phyloP scores from a whole-genome alignment of 73 alveolate genomes.

The Paramecium tetraurelia region DNA sequence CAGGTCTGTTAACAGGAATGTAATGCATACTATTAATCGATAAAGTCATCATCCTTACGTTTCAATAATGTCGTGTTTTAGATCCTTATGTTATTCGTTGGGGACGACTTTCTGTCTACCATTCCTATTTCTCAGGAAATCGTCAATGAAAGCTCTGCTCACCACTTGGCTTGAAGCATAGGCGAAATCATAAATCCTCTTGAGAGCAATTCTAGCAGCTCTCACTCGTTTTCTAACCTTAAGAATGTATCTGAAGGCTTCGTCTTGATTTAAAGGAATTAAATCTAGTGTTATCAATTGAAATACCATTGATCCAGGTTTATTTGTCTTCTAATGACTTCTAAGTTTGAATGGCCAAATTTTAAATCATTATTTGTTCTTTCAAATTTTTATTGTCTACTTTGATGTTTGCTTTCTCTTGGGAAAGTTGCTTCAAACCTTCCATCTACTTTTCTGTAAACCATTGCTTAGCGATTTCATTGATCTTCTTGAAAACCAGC shows the following conservation, averaged over 20 bases:
- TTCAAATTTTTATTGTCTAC: background rate
- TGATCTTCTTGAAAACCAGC: background rate
- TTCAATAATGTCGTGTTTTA: background rate
- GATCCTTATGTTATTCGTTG: background rate
- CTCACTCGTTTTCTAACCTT: background rate
- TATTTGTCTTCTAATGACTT: background rate
- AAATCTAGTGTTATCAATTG: background rate
- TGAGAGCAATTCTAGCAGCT: background rate
- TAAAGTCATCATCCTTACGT: background rate
- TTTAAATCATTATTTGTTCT: background rate
- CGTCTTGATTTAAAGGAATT: background rate
- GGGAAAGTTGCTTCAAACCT: background rate
- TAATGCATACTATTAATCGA: background rate
- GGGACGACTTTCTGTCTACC: background rate
- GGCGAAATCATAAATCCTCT: background rate
- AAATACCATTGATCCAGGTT: background rate
- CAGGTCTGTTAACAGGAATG: slow-evolving; percentile 41
- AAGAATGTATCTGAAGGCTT: background rate
- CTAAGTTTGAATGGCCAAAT: background rate
- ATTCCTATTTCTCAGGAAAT: background rate
- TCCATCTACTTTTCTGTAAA: background rate
- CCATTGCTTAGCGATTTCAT: background rate
- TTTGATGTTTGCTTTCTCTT: background rate
- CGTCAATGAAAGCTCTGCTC: background rate
- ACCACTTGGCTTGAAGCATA: background rate